These are phyloP conservation scores for Hericium erinaceus DNA, from an alignment of 768 basidiomycete species.

Conservation along the genomic window DNA sequence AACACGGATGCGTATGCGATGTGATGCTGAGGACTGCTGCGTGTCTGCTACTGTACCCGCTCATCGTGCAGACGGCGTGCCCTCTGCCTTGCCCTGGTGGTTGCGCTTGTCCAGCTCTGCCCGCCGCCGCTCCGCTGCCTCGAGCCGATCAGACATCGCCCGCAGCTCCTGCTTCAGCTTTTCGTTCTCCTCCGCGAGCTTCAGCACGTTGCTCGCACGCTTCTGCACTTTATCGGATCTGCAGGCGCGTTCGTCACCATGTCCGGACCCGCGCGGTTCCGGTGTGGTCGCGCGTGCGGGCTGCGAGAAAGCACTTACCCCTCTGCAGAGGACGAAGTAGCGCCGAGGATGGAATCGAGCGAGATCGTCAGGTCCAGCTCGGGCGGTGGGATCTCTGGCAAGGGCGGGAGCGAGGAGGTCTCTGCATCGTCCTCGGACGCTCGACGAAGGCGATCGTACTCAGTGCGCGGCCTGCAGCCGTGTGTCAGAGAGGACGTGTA, in stretches of 20 bases:
- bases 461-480: neutral
- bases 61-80: neutral
- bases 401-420: neutral
- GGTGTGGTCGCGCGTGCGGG: neutral
- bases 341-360: conserved; percentile 9
- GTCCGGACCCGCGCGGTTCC: neutral
- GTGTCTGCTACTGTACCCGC: neutral
- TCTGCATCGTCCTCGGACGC: neutral
- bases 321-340: neutral
- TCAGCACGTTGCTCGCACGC: conserved; percentile 69
- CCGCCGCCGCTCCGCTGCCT: conserved; percentile 62
- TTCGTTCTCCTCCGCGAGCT: conserved; percentile 71
- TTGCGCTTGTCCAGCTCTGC: conserved; percentile 30
- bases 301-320: conserved; percentile 5
- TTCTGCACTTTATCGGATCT: conserved; percentile 32
- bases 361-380: conserved; percentile 9
- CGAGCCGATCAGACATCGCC: conserved; percentile 65
- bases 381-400: conserved; percentile 2
- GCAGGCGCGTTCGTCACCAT: neutral
- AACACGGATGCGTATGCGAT: no score
- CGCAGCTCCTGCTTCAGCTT: conserved; percentile 67
- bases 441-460: conserved; percentile 3
- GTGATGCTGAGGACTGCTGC: no score
- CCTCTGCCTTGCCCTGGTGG: neutral
- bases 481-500: neutral